Evolutionary conservation across 2,329 filamentous ascomycete species (phyloP), one percentile per base, ranked within the genome.

Genomic region (Aspergillus puulaauensis): DNA sequence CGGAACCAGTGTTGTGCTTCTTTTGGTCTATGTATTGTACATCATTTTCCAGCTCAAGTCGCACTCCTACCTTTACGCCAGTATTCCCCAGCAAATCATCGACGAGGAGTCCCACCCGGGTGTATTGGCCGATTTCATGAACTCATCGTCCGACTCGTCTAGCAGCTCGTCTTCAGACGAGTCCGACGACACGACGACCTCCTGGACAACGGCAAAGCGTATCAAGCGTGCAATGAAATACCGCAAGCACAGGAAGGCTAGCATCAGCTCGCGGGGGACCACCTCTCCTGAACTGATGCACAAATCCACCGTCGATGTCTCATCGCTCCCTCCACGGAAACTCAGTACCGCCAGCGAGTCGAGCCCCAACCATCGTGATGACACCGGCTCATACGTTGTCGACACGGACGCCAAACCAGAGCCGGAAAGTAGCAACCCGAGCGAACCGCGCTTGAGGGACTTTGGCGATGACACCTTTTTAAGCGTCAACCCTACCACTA

Each of bases 31-130:
- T 71, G 77, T 87, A 46, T 78, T 96, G 17, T 96, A 96, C 70
- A 83, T 96, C 35, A 70, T 96, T 19, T 96, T 96, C 75, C 92
- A 96, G 77, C 84, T 96, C 60, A 96, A 96, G 75, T 95, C 91
- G 1, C 92, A 96, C 71, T 84, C 90, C 8, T 96, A 96, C 76
- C 87, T 96, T 79, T 96, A 96, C 66, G 90, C 92, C 74, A 95
- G 91, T 64, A 96, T 90, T 5, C 93, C 93, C 9, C 92, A 96
- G 76, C 88, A 93, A 66, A 89, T 96, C 59, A 95, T 97, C 62
- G 93, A 97, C 65, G 91, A 95, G 67, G 93, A 96, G 72, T 88
- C 91, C 0, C 89, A 91, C 46, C 93, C 93, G 21, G 93, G 93
- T 62, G 88, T 95, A 1, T 83, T 93, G 12, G 89, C 90, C 17